phyloP scores from a whole-genome alignment of 495 filamentous ascomycete species.

The Pseudomonodictys pantanalensis region DNA sequence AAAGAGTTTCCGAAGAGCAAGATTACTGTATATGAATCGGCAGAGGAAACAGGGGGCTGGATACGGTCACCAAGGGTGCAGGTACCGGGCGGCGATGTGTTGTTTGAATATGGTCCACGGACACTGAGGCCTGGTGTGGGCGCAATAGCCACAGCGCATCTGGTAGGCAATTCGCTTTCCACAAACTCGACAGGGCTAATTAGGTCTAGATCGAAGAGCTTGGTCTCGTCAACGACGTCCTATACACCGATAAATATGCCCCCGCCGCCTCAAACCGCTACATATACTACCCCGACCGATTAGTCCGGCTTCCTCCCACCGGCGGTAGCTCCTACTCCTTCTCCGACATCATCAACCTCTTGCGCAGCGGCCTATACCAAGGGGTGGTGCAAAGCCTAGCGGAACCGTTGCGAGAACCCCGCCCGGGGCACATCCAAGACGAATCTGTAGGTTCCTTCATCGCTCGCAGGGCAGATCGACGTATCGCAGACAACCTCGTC shows the following conservation, averaged over 20 bases:
- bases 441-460: constrained; percentile 73
- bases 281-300: constrained; percentile 87
- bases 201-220: constrained; percentile 59
- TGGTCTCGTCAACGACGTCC: constrained; percentile 58
- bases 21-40: constrained; percentile 78
- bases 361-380: constrained; percentile 22
- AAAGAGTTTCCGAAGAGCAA: constrained; percentile 56
- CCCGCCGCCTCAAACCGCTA: constrained; percentile 64
- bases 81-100: constrained; percentile 58
- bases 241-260: constrained; percentile 51
- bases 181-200: constrained; percentile 2
- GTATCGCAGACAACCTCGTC: constrained; percentile 68
- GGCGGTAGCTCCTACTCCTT: background rate
- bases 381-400: constrained; percentile 40
- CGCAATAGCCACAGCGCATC: constrained; percentile 30
- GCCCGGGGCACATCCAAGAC: constrained; percentile 48
- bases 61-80: constrained; percentile 63
- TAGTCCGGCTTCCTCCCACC: constrained; percentile 63
- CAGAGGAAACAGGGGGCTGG: constrained; percentile 75
- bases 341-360: background rate
- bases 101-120: constrained; percentile 84
- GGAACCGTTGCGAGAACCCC: constrained; percentile 54
- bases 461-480: constrained; percentile 51
- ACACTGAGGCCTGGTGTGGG: constrained; percentile 59
- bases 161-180: constrained; percentile 7